Evolutionary conservation across 192 early-diverging fungal genomes (phyloP).

Genomic region (Rhizophagus sp.): DNA sequence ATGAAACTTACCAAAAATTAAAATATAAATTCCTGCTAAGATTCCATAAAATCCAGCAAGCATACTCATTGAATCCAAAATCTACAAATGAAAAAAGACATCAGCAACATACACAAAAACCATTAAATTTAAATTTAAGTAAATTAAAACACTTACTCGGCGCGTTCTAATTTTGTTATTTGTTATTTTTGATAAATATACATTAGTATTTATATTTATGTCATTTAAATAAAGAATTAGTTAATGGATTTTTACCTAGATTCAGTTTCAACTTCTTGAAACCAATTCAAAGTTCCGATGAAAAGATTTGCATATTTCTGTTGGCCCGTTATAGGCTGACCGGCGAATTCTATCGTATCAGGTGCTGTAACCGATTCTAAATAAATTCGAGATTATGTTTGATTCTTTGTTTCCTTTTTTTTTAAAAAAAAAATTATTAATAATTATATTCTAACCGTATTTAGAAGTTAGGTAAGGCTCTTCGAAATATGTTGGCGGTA

Average conservation of each 20-base stretch:
- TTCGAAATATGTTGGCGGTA: slow-evolving; percentile 12
- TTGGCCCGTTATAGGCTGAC: neutral
- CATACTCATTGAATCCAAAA: slow-evolving; percentile 20
- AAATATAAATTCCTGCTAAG: slow-evolving; percentile 23
- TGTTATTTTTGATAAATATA: too few relatives aligned
- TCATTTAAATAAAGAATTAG: too few relatives aligned
- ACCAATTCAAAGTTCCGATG: slow-evolving; percentile 29
- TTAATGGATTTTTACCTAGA: neutral
- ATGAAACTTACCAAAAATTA: slow-evolving; percentile 8
- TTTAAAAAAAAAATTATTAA: neutral
- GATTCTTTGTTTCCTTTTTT: neutral
- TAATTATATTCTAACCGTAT: slow-evolving; percentile 7
- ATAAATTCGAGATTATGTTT: neutral
- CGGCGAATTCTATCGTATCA: neutral
- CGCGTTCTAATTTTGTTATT: neutral
- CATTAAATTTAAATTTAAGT: neutral
- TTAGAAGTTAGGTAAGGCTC: slow-evolving; percentile 1
- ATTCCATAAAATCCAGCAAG: slow-evolving; percentile 26
- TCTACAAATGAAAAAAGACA: neutral
- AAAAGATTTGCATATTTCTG: slow-evolving; percentile 28
- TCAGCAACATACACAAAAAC: too few relatives aligned
- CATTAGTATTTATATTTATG: too few relatives aligned
- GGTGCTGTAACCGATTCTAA: slow-evolving; percentile 22
- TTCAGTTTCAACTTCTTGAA: slow-evolving; percentile 9
- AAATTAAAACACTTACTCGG: neutral